These are phyloP conservation scores for Epichloe sp. DNA, from an alignment of 2,329 filamentous ascomycete genomes.

Conservation along the genomic window DNA sequence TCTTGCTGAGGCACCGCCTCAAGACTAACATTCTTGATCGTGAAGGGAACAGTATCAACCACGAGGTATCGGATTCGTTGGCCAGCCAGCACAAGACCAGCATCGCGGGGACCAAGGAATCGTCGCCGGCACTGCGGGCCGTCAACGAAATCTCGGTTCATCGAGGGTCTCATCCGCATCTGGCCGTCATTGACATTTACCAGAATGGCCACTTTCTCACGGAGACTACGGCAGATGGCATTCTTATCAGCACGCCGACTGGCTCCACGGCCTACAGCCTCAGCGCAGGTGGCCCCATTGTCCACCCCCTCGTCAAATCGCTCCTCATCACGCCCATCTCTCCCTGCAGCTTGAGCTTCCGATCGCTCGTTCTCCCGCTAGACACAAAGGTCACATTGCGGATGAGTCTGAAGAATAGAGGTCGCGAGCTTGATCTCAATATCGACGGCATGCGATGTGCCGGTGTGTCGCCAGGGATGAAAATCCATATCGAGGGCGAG, in stretches of 20 bases:
- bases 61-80: constrained; percentile 31
- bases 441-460: constrained; percentile 62
- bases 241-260: constrained; percentile 86
- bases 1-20: constrained; percentile 75
- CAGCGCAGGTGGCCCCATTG: constrained; percentile 83
- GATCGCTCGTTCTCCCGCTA: constrained; percentile 77
- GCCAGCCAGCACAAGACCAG: constrained; percentile 31
- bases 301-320: constrained; percentile 82
- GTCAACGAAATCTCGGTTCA: constrained; percentile 96
- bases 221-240: constrained; percentile 87
- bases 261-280: constrained; percentile 92
- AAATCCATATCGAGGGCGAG: constrained; percentile 82
- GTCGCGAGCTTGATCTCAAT: constrained; percentile 63
- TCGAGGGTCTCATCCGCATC: constrained; percentile 75
- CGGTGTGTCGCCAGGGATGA: constrained; percentile 60
- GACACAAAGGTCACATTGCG: constrained; percentile 73
- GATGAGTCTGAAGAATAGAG: constrained; percentile 68
- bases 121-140: constrained; percentile 44
- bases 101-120: constrained; percentile 22
- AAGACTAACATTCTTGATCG: constrained; percentile 74
- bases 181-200: constrained; percentile 83
- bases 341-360: constrained; percentile 80
- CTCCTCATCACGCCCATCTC: constrained; percentile 90
- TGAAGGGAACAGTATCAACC: constrained; percentile 47
- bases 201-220: constrained; percentile 84